A percentile compares a stretch with the other conserved stretches of the same genome.
Evolutionary conservation across 805 yeast genomes (phyloP).

Genomic region (Kurtzmaniella fragi): DNA sequence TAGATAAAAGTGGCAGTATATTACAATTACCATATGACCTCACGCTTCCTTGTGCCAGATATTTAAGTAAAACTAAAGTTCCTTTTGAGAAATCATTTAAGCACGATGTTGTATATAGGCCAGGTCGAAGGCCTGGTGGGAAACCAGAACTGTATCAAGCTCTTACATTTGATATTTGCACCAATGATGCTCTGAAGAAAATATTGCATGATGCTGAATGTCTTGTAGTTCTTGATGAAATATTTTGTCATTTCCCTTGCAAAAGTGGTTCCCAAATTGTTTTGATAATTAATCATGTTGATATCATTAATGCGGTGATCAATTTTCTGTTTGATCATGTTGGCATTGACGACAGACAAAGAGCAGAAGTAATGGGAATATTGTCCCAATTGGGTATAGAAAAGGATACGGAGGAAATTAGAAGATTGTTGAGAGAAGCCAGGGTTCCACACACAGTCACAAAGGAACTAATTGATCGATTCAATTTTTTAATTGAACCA

Average conservation of each 20-base stretch:
- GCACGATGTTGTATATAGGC: slow-evolving; percentile 78
- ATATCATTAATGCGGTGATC: slow-evolving; percentile 62
- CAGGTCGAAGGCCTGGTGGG: slow-evolving; percentile 48
- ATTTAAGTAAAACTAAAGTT: slow-evolving; percentile 58
- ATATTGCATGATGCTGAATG: slow-evolving; percentile 81
- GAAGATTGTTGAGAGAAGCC: slow-evolving; percentile 44
- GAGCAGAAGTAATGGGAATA: slow-evolving; percentile 60
- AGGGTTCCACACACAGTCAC: slow-evolving; percentile 76
- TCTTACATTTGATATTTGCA: slow-evolving; percentile 78
- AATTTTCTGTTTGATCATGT: slow-evolving; percentile 73
- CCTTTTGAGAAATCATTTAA: slow-evolving; percentile 60
- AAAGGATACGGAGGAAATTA: slow-evolving; percentile 56
- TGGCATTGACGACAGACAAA: slow-evolving; percentile 58
- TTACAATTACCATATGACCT: slow-evolving; percentile 86
- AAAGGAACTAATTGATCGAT: slow-evolving; percentile 68
- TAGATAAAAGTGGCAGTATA: slow-evolving; percentile 84
- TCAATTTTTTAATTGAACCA: slow-evolving; percentile 71
- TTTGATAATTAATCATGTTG: slow-evolving; percentile 63
- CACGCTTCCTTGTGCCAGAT: slow-evolving; percentile 84
- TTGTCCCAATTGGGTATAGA: slow-evolving; percentile 76
- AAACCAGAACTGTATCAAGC: slow-evolving; percentile 78
- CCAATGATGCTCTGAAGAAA: slow-evolving; percentile 39
- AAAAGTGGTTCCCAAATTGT: slow-evolving; percentile 44
- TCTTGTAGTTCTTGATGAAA: slow-evolving; percentile 74
- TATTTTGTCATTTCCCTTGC: slow-evolving; percentile 62